Evolutionary conservation across 208 protist genomes (phyloP).

Genomic region (Angomonas ambiguus): DNA sequence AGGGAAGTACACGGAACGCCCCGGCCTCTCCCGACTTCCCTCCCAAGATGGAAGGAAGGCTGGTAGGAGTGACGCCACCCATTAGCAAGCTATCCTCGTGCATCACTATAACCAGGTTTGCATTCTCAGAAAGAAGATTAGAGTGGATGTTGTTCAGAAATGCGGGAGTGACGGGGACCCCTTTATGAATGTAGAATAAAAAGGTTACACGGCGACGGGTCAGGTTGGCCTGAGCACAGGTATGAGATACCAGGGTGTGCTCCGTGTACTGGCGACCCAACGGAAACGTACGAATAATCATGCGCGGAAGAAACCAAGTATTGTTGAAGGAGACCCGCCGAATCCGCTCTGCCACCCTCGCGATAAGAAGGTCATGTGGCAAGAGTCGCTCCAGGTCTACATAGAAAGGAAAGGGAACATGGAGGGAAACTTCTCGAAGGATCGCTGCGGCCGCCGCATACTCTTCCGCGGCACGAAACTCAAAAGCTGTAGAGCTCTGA

Average conservation of each 20-base stretch:
- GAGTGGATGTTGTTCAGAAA: slow-evolving; percentile 47
- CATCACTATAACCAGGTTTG: slow-evolving; percentile 75
- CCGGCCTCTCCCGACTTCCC: background rate
- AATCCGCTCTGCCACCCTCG: slow-evolving; percentile 73
- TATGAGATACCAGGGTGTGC: slow-evolving; percentile 73
- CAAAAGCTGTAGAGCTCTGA: slow-evolving; percentile 3
- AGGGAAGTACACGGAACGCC: slow-evolving; percentile 29
- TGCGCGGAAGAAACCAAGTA: slow-evolving; percentile 71
- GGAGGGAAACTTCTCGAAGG: slow-evolving; percentile 56
- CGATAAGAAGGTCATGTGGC: slow-evolving; percentile 53
- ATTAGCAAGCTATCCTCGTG: slow-evolving; percentile 61
- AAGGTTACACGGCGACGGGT: slow-evolving; percentile 79
- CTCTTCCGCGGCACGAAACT: slow-evolving; percentile 43
- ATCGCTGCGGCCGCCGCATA: slow-evolving; percentile 49
- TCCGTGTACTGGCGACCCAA: slow-evolving; percentile 72
- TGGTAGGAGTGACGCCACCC: slow-evolving; percentile 38
- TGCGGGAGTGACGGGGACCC: slow-evolving; percentile 59
- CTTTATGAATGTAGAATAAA: slow-evolving; percentile 65
- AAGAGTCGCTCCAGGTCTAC: slow-evolving; percentile 66
- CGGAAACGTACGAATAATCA: slow-evolving; percentile 78
- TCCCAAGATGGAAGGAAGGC: slow-evolving; percentile 9
- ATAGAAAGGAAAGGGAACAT: slow-evolving; percentile 76
- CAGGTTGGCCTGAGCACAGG: slow-evolving; percentile 79
- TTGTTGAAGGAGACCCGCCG: slow-evolving; percentile 79
- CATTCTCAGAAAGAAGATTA: slow-evolving; percentile 60